phyloP scores from a whole-genome alignment of 2,329 filamentous ascomycete species.

The Colletotrichum shisoi region DNA sequence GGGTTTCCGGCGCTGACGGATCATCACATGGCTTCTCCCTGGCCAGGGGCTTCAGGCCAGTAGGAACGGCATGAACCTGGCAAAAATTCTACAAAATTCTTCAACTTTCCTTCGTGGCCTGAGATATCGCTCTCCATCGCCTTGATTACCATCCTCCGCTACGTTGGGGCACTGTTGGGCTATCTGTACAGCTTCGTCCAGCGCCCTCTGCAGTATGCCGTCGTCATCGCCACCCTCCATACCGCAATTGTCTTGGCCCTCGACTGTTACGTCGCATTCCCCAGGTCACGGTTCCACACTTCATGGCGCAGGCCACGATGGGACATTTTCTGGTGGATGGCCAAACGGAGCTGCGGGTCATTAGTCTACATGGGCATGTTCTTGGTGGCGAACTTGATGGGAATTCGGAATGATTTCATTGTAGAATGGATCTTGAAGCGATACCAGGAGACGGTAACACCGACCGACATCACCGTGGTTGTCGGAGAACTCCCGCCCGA shows the following conservation, averaged over 20 bases:
- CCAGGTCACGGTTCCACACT: too few relatives aligned
- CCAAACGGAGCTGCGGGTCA: neutral
- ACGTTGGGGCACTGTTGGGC: neutral
- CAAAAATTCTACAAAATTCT: neutral
- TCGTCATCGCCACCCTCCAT: neutral
- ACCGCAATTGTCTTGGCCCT: neutral
- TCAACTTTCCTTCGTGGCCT: neutral
- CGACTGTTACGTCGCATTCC: neutral
- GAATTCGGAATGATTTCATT: neutral
- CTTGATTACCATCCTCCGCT: neutral
- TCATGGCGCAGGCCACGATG: neutral
- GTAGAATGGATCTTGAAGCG: neutral
- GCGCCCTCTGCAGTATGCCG: neutral
- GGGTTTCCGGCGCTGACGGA: neutral
- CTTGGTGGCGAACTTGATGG: too few relatives aligned
- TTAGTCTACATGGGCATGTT: neutral
- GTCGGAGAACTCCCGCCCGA: neutral
- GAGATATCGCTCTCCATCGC: too few relatives aligned
- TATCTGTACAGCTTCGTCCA: neutral
- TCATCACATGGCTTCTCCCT: neutral
- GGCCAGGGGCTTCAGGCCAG: neutral
- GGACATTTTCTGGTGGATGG: neutral
- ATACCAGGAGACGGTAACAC: neutral
- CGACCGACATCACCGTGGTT: neutral
- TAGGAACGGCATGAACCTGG: neutral